Evolutionary conservation across 768 basidiomycete species (phyloP).

Genomic region (Termitomyces sp.): DNA sequence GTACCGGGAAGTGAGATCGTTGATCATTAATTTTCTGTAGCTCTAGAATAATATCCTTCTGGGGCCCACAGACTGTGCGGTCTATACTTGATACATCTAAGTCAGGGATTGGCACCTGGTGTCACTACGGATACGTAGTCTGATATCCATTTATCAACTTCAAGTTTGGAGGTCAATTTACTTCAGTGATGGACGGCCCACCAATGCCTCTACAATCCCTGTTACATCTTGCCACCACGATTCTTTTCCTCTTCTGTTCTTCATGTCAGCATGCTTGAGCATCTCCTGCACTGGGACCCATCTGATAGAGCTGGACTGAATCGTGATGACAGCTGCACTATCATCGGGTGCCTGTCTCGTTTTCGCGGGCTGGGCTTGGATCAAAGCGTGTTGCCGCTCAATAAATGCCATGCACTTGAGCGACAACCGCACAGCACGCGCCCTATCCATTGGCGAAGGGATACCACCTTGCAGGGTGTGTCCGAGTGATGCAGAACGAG

Average conservation of each 20-base stretch:
- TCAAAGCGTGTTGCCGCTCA: conserved; percentile 65
- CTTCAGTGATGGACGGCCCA: conserved; percentile 55
- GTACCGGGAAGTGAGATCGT: no score
- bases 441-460: conserved; percentile 92
- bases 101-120: no score
- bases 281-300: conserved; percentile 87
- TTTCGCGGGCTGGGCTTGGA: conserved; percentile 46
- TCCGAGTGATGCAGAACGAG: conserved; percentile 96
- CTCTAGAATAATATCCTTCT: no score
- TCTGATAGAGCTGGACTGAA: conserved; percentile 73
- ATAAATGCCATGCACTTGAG: conserved; percentile 94
- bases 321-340: conserved; percentile 85
- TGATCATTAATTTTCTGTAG: no score
- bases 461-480: conserved; percentile 96
- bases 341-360: conserved; percentile 51
- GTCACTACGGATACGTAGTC: no score
- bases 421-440: conserved; percentile 84
- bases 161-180: conserved; percentile 16
- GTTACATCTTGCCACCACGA: conserved; percentile 75
- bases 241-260: conserved; percentile 72
- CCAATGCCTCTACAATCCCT: conserved; percentile 72
- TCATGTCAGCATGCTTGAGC: conserved; percentile 85
- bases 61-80: no score
- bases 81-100: no score
- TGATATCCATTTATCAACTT: no score